A percentile compares a stretch with the other conserved stretches of the same genome.
These are phyloP conservation scores for Botrytis cinerea DNA, from an alignment of 2,329 filamentous ascomycete species.

Conservation along the genomic window DNA sequence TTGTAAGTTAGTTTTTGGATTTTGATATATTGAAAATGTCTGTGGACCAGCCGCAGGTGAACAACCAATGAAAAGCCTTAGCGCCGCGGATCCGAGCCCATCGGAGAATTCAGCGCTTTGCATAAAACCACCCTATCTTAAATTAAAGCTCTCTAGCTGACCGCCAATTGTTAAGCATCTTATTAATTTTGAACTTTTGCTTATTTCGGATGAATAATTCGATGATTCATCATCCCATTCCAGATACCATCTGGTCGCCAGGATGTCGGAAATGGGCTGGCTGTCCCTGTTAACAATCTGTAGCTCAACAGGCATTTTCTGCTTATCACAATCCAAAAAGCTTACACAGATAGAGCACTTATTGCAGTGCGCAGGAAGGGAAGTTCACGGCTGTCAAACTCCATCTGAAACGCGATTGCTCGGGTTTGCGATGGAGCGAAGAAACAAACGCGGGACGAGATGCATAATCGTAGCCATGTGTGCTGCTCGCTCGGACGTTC, in stretches of 20 bases:
- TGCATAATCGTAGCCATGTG: neutral
- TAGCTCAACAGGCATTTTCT: neutral
- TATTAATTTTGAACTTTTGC: neutral
- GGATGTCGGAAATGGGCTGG: no score
- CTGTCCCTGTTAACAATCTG: neutral
- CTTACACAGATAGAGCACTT: neutral
- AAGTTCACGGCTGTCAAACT: neutral
- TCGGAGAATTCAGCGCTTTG: neutral
- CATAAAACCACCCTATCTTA: neutral
- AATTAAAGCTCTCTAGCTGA: neutral
- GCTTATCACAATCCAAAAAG: neutral
- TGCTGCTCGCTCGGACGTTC: neutral
- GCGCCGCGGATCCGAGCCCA: neutral
- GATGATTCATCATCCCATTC: neutral
- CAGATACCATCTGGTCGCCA: neutral
- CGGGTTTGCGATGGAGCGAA: neutral
- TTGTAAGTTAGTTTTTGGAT: neutral
- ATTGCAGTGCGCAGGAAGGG: neutral
- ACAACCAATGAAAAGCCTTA: neutral
- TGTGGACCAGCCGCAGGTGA: neutral
- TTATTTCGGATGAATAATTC: neutral
- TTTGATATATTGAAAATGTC: neutral
- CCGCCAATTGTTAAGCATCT: neutral
- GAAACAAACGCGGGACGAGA: neutral
- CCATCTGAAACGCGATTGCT: slow-evolving; percentile 2